Conservation (phyloP, 345 rosid species). For the Hirschfeldia incana region DNA sequence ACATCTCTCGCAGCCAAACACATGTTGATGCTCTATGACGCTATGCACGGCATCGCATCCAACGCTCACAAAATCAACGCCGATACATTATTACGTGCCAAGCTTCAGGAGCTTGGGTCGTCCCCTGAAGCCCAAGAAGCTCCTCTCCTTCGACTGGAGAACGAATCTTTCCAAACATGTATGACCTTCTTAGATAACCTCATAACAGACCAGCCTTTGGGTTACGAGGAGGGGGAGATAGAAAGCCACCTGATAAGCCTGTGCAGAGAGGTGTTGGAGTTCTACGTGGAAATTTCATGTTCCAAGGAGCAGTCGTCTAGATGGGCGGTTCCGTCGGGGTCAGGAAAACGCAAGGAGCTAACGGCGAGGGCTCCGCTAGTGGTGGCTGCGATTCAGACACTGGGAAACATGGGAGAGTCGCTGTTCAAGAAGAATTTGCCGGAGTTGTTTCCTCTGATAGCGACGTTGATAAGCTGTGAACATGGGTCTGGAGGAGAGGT, state of each 20-base stretch:
- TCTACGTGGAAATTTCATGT: constrained; percentile 56
- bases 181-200: constrained; percentile 79
- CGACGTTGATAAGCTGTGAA: constrained; percentile 82
- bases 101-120: constrained; percentile 71
- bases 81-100: constrained; percentile 49
- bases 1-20: constrained; percentile 55
- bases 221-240: constrained; percentile 54
- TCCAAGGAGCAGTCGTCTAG: constrained; percentile 44
- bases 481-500: constrained; percentile 87
- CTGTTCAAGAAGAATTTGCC: constrained; percentile 72
- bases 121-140: constrained; percentile 86
- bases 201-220: constrained; percentile 54
- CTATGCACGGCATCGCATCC: constrained; percentile 69
- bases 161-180: constrained; percentile 81
- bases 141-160: constrained; percentile 77
- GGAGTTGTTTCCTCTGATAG: constrained; percentile 73
- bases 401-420: constrained; percentile 73
- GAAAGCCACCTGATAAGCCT: constrained; percentile 64
- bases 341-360: constrained; percentile 76
- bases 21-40: constrained; percentile 63
- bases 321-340: constrained; percentile 74
- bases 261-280: constrained; percentile 66
- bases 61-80: constrained; percentile 73
- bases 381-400: constrained; percentile 75
- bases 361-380: constrained; percentile 77